Evolutionary conservation across 495 filamentous ascomycete genomes (phyloP), one percentile per base, ranked within the genome.

Genomic region (Daldinia grandis): DNA sequence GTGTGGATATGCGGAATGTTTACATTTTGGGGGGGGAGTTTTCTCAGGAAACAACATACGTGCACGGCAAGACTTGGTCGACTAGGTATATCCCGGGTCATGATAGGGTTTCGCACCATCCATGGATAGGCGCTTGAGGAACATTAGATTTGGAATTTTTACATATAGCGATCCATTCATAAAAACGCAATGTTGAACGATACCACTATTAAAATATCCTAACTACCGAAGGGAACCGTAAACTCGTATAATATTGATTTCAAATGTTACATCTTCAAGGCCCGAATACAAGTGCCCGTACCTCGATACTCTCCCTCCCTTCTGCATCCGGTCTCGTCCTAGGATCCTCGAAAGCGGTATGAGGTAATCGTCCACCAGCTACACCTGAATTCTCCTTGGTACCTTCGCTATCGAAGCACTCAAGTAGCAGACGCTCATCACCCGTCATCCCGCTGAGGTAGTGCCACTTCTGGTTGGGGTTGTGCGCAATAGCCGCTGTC

Each of bases 261-360:
- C 21, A 14, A 35, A 7, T 58, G 12, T 27, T 2, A 27, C 28
- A 55, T 51, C 15, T 59, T 82, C 69, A 92, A 19, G 80, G 78
- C 0, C 92, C 92, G 85, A 96, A 94, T 10, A 97, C 89, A 78
- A 97, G 82, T 17, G 93, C 90, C 75, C 92, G 84, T 17, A 97
- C 91, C 78, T 96, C 93, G 78, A 97, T 95, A 77, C 93, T 96
- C 85, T 95, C 91, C 75, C 90, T 83, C 17, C 79, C 80, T 73
- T 83, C 83, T 14, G 84, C 88, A 25, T 85, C 90, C 31, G 82
- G 78, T 28, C 85, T 83, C 15, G 89, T 91, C 72, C 87, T 82
- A 30, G 88, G 88, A 80, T 97, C 90, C 59, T 81, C 81, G 83
- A 97, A 97, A 27, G 93, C 93, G 12, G 89, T 88, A 84, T 97